Percentiles rank a stretch among this genome's conserved stretches.
These are phyloP conservation scores for Pontederia crassipes DNA, from an alignment of 176 grass and related monocot genomes.

Conservation along the genomic window DNA sequence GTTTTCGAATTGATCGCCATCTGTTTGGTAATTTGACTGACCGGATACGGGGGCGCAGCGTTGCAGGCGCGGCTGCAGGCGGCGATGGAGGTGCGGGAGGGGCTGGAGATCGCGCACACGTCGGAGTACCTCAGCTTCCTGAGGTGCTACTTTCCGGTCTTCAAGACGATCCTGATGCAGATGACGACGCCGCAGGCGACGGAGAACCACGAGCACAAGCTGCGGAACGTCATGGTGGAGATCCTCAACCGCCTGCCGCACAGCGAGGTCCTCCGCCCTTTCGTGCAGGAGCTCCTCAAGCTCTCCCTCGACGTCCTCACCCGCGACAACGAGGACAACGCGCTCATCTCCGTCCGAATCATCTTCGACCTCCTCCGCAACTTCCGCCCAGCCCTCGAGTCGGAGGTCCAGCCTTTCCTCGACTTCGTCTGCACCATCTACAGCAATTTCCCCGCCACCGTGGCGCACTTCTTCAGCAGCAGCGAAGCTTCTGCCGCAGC, in stretches of 20 bases:
- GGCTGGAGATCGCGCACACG: slow-evolving; percentile 88
- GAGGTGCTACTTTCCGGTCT: slow-evolving; percentile 88
- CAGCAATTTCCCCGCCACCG: slow-evolving; percentile 60
- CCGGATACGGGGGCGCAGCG: slow-evolving; percentile 24
- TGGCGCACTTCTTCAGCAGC: slow-evolving; percentile 63
- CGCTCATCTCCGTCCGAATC: slow-evolving; percentile 81
- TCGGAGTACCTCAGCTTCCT: slow-evolving; percentile 95
- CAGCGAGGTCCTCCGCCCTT: slow-evolving; percentile 94
- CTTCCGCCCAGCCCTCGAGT: slow-evolving; percentile 93
- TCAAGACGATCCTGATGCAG: slow-evolving; percentile 65
- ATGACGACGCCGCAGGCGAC: slow-evolving; percentile 56
- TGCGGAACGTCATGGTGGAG: slow-evolving; percentile 87
- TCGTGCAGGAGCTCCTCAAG: slow-evolving; percentile 96
- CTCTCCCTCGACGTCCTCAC: slow-evolving; percentile 85
- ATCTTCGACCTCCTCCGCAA: slow-evolving; percentile 95
- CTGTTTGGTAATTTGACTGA: not conserved
- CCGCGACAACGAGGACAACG: slow-evolving; percentile 91
- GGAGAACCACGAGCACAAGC: slow-evolving; percentile 82
- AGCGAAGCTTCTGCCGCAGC: not conserved
- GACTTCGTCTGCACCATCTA: slow-evolving; percentile 90
- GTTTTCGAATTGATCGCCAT: not conserved
- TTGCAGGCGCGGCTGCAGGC: slow-evolving; percentile 70
- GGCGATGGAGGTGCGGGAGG: slow-evolving; percentile 85
- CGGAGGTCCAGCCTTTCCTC: slow-evolving; percentile 95
- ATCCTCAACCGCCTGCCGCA: slow-evolving; percentile 96